Base-by-base conservation (phyloP, 495 filamentous ascomycete species). In the Cercophora samala region DNA sequence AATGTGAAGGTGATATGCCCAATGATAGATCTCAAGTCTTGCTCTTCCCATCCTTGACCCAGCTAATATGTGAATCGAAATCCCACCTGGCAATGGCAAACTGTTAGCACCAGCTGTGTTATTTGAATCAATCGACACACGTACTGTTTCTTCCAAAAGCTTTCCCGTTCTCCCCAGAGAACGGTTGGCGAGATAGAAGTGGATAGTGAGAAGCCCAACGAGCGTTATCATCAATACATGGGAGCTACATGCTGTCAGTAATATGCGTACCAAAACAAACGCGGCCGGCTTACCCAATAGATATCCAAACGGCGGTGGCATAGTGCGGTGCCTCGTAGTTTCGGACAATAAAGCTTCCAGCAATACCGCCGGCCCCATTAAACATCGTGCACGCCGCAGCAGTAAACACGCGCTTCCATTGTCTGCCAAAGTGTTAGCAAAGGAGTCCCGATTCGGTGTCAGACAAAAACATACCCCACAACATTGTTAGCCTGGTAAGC, bases 331-430 rank as follows among this genome's bases (percentile, higher is more conserved):
- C 90, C 68, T 93, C 89, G 8, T 81, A 74, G 62, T 85, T 82
- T 11, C 87, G 77, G 1, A 93, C 89, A 64, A 93, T 92, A 74
- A 86, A 93, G 71, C 87, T 89, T 2, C 90, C 90, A 1, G 90
- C 90, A 64, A 93, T 89, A 2, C 90, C 90, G 18, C 91, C 90
- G 3, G 90, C 82, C 0, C 90, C 90, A 73, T 92, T 92, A 70
- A 86, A 87, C 56, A 88, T 88, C 17, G 88, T 88, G 5, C 90
- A 84, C 1, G 85, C 84, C 0, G 90, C 91, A 0, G 89, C 87
- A 5, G 86, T 89, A 56, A 88, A 90, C 0, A 86, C 89, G 22
- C 90, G 81, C 75, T 92, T 93, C 90, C 91, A 93, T 71, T 92
- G 90, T 1, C 84, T 80, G 23, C 17, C 11, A 11, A 4, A 4